Evolutionary conservation across 2,329 filamentous ascomycete genomes (phyloP).

Genomic region (Didymella sp.): DNA sequence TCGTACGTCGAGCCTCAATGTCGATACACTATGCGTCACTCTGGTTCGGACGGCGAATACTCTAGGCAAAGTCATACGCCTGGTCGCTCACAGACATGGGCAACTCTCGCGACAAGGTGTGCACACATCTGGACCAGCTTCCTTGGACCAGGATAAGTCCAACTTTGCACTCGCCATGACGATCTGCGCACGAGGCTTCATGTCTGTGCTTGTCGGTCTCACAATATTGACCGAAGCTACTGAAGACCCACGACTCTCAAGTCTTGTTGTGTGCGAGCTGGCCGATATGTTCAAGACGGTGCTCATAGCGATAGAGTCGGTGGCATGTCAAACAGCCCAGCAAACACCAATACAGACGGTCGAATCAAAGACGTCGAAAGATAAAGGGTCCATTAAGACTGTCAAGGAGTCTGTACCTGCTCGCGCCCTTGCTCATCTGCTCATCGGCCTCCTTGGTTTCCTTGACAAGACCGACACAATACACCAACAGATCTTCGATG

Average conservation of each 20-base stretch:
- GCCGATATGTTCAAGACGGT: conserved; percentile 50
- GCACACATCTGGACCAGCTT: conserved; percentile 13
- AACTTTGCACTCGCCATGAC: conserved; percentile 38
- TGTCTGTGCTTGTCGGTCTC: conserved; percentile 42
- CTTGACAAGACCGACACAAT: conserved; percentile 45
- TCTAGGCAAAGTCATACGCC: conserved; percentile 35
- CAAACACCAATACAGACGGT: background rate
- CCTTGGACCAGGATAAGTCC: conserved; percentile 34
- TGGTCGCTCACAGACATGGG: conserved; percentile 31
- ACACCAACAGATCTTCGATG: conserved; percentile 54
- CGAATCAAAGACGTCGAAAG: conserved; percentile 18
- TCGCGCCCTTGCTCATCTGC: conserved; percentile 44
- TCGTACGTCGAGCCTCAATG: conserved; percentile 23
- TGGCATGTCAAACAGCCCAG: conserved; percentile 32
- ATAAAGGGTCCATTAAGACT: conserved; percentile 3
- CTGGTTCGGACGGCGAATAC: conserved; percentile 33
- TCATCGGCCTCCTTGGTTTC: conserved; percentile 46
- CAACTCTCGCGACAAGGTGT: conserved; percentile 25
- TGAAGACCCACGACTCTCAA: conserved; percentile 23
- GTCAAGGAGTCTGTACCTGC: conserved; percentile 36
- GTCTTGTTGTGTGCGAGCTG: conserved; percentile 40
- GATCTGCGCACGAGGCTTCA: conserved; percentile 42
- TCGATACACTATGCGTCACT: conserved; percentile 34
- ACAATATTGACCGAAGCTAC: conserved; percentile 27
- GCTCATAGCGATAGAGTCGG: conserved; percentile 41